phyloP scores from a whole-genome alignment of 2,329 filamentous ascomycete genomes.

The Stachybotrys chlorohalonatus region DNA sequence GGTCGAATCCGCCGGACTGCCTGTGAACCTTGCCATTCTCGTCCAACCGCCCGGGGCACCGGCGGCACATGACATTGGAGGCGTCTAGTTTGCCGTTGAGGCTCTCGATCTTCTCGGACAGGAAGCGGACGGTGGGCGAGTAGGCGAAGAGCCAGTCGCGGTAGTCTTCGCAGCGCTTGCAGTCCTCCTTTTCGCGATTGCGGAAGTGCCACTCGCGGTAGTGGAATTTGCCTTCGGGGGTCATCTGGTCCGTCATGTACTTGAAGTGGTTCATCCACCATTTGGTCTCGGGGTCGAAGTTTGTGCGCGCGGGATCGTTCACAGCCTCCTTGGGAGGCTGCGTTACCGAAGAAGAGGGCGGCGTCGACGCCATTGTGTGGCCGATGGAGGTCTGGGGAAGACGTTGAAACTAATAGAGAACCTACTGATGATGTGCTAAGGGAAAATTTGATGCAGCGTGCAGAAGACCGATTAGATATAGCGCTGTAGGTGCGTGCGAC shows the following conservation, averaged over 20 bases:
- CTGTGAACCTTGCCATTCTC: constrained; percentile 53
- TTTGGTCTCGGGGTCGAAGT: constrained; percentile 50
- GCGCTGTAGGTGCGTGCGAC: too few relatives aligned
- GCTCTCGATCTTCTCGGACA: constrained; percentile 70
- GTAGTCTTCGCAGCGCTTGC: constrained; percentile 69
- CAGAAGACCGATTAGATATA: too few relatives aligned
- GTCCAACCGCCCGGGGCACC: constrained; percentile 56
- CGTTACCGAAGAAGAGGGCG: constrained; percentile 2
- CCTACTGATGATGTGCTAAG: too few relatives aligned
- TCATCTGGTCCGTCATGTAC: constrained; percentile 67
- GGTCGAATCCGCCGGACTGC: constrained; percentile 73
- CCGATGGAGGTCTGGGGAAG: background rate
- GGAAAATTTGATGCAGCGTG: too few relatives aligned
- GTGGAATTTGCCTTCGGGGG: constrained; percentile 56
- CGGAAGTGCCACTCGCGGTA: constrained; percentile 72
- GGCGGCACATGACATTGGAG: constrained; percentile 71
- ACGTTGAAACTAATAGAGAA: too few relatives aligned
- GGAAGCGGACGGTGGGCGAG: constrained; percentile 79
- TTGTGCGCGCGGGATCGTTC: constrained; percentile 53
- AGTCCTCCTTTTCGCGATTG: constrained; percentile 68
- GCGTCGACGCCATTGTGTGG: constrained; percentile 7
- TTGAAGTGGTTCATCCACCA: constrained; percentile 83
- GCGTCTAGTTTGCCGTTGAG: constrained; percentile 68
- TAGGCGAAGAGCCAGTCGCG: constrained; percentile 78
- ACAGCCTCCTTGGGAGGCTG: constrained; percentile 25